These are phyloP conservation scores for Penicillium diatomitis DNA, from an alignment of 495 filamentous ascomycete species.

Conservation along the genomic window DNA sequence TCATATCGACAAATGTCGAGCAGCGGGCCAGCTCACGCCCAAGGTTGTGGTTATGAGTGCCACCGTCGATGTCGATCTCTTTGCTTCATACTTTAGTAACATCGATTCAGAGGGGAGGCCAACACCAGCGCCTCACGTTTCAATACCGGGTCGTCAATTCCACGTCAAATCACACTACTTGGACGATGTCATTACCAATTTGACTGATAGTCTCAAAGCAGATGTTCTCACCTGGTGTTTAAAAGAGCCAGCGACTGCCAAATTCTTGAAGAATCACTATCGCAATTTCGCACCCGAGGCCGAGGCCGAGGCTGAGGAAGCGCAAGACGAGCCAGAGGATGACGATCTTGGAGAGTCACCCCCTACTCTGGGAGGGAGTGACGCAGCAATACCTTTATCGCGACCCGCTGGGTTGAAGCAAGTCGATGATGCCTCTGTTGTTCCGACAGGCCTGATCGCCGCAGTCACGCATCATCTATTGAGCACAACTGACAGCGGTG, in stretches of 20 bases:
- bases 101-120: conserved; percentile 15
- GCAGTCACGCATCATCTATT: conserved; percentile 43
- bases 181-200: conserved; percentile 34
- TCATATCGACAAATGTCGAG: conserved; percentile 25
- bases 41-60: conserved; percentile 54
- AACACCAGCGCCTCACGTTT: conserved; percentile 40
- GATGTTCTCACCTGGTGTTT: conserved; percentile 14
- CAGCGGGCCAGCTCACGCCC: conserved; percentile 28
- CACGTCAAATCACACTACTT: conserved; percentile 45
- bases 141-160: conserved; percentile 47
- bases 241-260: conserved; percentile 1
- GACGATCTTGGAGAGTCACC: background rate
- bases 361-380: background rate
- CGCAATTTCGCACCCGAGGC: background rate
- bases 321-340: background rate
- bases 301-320: background rate
- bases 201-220: conserved; percentile 18
- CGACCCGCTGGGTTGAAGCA: background rate
- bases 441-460: conserved; percentile 41
- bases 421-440: conserved; percentile 29
- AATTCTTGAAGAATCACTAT: conserved; percentile 6
- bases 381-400: background rate
- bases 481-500: conserved; percentile 37
- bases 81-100: conserved; percentile 44
- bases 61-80: conserved; percentile 46